Conservation (phyloP, 345 rosid species). For the Aethionema arabicum region DNA sequence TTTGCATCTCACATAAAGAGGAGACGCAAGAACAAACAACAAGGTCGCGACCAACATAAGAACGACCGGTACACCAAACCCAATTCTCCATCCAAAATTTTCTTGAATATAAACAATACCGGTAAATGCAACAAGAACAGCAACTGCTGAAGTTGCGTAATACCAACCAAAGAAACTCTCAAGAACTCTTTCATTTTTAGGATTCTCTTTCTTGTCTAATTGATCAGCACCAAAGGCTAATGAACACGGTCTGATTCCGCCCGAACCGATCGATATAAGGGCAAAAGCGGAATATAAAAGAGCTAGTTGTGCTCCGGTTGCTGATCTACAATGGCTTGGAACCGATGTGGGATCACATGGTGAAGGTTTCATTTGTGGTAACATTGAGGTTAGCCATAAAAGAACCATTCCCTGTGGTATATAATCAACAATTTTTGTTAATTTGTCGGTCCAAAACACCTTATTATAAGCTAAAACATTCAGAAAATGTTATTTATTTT, state of each 20-base stretch:
- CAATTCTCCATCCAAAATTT: constrained; percentile 58
- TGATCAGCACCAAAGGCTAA: constrained; percentile 78
- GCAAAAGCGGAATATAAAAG: constrained; percentile 47
- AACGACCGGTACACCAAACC: constrained; percentile 59
- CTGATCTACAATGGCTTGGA: constrained; percentile 42
- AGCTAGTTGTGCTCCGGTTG: constrained; percentile 54
- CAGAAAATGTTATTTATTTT: no score
- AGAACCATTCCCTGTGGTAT: constrained; percentile 60
- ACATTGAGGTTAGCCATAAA: constrained; percentile 69
- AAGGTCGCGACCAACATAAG: constrained; percentile 50
- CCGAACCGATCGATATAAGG: constrained; percentile 65
- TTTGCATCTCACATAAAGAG: constrained; percentile 46
- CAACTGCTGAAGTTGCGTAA: constrained; percentile 50
- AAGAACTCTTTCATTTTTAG: constrained; percentile 49
- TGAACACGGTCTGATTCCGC: constrained; percentile 74
- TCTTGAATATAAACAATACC: constrained; percentile 63
- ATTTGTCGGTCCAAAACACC: no score
- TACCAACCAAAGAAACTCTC: constrained; percentile 77
- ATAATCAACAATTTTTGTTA: constrained; percentile 7
- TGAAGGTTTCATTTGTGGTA: constrained; percentile 59
- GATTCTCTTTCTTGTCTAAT: constrained; percentile 50
- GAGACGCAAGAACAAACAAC: constrained; percentile 50
- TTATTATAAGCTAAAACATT: no score
- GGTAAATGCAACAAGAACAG: constrained; percentile 54
- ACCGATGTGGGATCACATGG: constrained; percentile 38